These are phyloP conservation scores for Zygoascus hellenicus DNA, from an alignment of 1,139 yeast genomes.

Conservation along the genomic window DNA sequence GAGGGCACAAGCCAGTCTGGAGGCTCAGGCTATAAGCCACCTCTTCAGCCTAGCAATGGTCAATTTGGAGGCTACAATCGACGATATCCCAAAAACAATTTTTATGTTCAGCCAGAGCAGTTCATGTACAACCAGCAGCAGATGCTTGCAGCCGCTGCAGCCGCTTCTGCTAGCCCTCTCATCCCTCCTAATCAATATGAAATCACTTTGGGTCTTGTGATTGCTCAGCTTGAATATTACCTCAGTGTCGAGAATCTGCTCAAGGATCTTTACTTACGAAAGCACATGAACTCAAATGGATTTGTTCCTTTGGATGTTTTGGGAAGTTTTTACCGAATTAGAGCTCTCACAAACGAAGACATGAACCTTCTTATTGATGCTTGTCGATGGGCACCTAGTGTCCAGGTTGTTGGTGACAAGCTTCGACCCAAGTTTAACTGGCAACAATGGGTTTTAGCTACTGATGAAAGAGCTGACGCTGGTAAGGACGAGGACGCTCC, in stretches of 20 bases:
- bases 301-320: constrained; percentile 60
- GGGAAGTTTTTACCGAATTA: constrained; percentile 69
- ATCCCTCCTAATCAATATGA: constrained; percentile 24
- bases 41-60: constrained; percentile 17
- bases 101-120: constrained; percentile 19
- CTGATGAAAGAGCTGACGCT: constrained; percentile 40
- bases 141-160: constrained; percentile 18
- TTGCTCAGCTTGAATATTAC: constrained; percentile 74
- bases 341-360: constrained; percentile 51
- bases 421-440: constrained; percentile 42
- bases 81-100: constrained; percentile 16
- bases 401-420: constrained; percentile 44
- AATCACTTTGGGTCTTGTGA: constrained; percentile 29
- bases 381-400: constrained; percentile 37
- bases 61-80: constrained; percentile 18
- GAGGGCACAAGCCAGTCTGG: constrained; percentile 6
- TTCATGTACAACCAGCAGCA: constrained; percentile 18
- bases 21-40: constrained; percentile 9
- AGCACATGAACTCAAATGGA: constrained; percentile 74
- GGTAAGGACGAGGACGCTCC: constrained; percentile 35
- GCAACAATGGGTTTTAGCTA: constrained; percentile 47
- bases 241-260: constrained; percentile 81
- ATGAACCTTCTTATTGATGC: constrained; percentile 43
- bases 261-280: constrained; percentile 71
- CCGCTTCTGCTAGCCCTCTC: constrained; percentile 14